These are phyloP conservation scores for Penicillium arizonense DNA, from an alignment of 495 filamentous ascomycete species.

Conservation along the genomic window DNA sequence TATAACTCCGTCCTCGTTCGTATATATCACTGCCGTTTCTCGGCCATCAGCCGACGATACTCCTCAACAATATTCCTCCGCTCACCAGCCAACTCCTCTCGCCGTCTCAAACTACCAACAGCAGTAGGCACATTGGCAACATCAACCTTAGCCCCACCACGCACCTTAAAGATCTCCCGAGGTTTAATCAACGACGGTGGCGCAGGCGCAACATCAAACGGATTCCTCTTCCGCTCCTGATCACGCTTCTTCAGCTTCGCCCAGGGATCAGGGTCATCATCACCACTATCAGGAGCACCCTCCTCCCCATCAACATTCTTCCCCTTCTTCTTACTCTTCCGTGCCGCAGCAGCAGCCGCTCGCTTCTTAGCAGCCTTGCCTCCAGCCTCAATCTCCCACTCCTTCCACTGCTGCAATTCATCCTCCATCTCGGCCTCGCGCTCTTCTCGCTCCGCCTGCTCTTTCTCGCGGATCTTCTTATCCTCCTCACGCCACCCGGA, in stretches of 20 bases:
- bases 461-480: slow-evolving; percentile 59
- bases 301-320: slow-evolving; percentile 40
- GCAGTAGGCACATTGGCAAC: slow-evolving; percentile 72
- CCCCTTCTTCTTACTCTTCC: slow-evolving; percentile 33
- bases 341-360: slow-evolving; percentile 8
- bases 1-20: not conserved
- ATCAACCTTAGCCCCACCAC: slow-evolving; percentile 65
- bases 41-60: slow-evolving; percentile 78
- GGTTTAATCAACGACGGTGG: slow-evolving; percentile 74
- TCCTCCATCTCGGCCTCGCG: slow-evolving; percentile 53
- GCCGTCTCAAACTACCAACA: slow-evolving; percentile 74
- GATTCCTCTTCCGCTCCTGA: slow-evolving; percentile 50
- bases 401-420: slow-evolving; percentile 43
- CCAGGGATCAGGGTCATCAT: slow-evolving; percentile 78
- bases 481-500: slow-evolving; percentile 76
- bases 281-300: slow-evolving; percentile 28
- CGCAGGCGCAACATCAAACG: slow-evolving; percentile 78
- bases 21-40: slow-evolving; percentile 45
- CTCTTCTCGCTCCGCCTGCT: slow-evolving; percentile 65
- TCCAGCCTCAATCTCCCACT: slow-evolving; percentile 48
- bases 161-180: slow-evolving; percentile 67
- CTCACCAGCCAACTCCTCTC: slow-evolving; percentile 77
- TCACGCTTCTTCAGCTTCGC: slow-evolving; percentile 60
- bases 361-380: slow-evolving; percentile 61
- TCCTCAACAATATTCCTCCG: slow-evolving; percentile 75